phyloP scores from a whole-genome alignment of 1,139 yeast genomes.

The Pneumocystis murina region DNA sequence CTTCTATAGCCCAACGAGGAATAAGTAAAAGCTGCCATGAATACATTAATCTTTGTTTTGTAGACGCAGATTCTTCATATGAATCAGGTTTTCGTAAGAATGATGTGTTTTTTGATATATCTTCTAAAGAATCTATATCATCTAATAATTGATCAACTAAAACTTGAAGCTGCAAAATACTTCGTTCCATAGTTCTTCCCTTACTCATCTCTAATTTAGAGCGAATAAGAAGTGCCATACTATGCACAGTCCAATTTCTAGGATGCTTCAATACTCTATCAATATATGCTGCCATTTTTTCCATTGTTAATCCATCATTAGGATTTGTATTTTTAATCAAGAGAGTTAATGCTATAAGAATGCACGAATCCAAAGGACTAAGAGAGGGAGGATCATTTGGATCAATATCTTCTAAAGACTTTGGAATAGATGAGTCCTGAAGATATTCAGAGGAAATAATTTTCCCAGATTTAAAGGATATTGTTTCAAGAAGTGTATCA shows the following conservation, averaged over 20 bases:
- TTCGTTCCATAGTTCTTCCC: slow-evolving; percentile 83
- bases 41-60: slow-evolving; percentile 44
- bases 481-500: slow-evolving; percentile 65
- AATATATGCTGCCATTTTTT: slow-evolving; percentile 63
- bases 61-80: slow-evolving; percentile 24
- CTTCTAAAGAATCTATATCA: slow-evolving; percentile 36
- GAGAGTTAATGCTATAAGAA: slow-evolving; percentile 52
- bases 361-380: slow-evolving; percentile 54
- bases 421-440: slow-evolving; percentile 37
- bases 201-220: slow-evolving; percentile 66
- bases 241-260: slow-evolving; percentile 59
- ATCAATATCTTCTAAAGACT: slow-evolving; percentile 30
- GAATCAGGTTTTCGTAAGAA: slow-evolving; percentile 38
- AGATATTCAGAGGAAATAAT: slow-evolving; percentile 31
- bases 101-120: slow-evolving; percentile 19
- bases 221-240: slow-evolving; percentile 82
- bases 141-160: slow-evolving; percentile 79
- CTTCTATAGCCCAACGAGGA: slow-evolving; percentile 80
- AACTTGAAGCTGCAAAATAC: slow-evolving; percentile 82
- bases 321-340: slow-evolving; percentile 42
- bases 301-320: slow-evolving; percentile 41
- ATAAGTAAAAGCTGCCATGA: slow-evolving; percentile 61
- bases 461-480: slow-evolving; percentile 21
- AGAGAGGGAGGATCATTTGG: slow-evolving; percentile 73
- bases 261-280: slow-evolving; percentile 44